Evolutionary conservation across 768 basidiomycete genomes (phyloP).

Genomic region (Boletus bicolor): DNA sequence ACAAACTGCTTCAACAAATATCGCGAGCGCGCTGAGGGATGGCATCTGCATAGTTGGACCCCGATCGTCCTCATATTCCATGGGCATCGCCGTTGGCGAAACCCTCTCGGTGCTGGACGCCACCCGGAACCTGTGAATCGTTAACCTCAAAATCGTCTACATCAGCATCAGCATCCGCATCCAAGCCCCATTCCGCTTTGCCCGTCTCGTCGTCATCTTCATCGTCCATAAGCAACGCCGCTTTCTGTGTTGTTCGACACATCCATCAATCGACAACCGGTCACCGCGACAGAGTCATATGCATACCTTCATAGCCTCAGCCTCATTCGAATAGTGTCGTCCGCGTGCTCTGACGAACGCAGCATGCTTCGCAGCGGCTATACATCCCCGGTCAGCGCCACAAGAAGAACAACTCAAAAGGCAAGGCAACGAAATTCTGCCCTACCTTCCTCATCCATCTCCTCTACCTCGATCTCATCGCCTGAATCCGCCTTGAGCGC

Average conservation of each 20-base stretch:
- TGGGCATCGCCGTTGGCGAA: conserved; percentile 25
- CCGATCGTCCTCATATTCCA: conserved; percentile 2
- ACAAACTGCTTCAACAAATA: neutral
- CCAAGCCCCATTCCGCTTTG: neutral
- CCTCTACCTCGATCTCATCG: conserved; percentile 68
- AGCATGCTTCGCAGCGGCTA: conserved; percentile 80
- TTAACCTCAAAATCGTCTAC: conserved; percentile 7
- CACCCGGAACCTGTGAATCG: neutral
- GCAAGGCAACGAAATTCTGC: neutral
- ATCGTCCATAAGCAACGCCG: conserved; percentile 61
- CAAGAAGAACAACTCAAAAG: too few relatives aligned
- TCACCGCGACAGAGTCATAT: neutral
- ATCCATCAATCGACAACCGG: neutral
- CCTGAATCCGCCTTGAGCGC: conserved; percentile 40
- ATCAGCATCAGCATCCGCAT: conserved; percentile 17
- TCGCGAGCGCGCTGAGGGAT: neutral
- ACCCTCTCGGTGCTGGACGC: neutral
- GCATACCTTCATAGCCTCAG: conserved; percentile 86
- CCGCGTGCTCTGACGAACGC: conserved; percentile 78
- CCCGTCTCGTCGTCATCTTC: conserved; percentile 41
- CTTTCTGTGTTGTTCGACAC: conserved; percentile 45
- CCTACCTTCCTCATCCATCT: conserved; percentile 88
- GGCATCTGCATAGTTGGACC: neutral
- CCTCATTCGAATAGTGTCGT: conserved; percentile 87
- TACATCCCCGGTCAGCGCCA: neutral